Base-by-base conservation (phyloP, 257 asterid genomes). In the Solanum appendiculatum region DNA sequence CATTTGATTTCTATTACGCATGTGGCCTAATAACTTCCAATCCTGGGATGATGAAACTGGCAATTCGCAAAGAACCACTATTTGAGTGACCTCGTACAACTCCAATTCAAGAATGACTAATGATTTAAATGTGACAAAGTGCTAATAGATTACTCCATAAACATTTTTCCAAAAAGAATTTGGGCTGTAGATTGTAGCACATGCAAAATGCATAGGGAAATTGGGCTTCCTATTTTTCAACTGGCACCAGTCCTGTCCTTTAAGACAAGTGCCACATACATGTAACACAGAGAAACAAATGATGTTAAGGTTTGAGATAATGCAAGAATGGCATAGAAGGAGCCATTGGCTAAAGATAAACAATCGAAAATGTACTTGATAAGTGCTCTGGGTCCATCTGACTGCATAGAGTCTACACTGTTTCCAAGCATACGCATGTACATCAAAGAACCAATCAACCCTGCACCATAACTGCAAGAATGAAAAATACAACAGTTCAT, bases 381-480 rank as follows among this genome's bases (percentile, higher is more conserved):
- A 58, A 97, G 91, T 66, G 97, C 97, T 91, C 83, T 93, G 80
- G 98, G 96, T 92, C 98, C 99, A 86, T 92, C 98, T 39, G 97
- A 97, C 95, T n/a, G 84, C 82, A 97, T 91, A 82, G 98, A 90
- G 89, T 97, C 99, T 82, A 97, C 89, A 82, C 91, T 94, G 88
- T 91, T 97, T 36, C 99, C 98, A 42, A 97, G 99, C 99, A 97
- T 95, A 87, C 98, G 92, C 92, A 97, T 92, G 93, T 97, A 97
- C 31, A 90, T 97, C 91, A 97, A 89, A 39, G 98, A 90, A 89
- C 99, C 99, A 85, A 95, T 91, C 85, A 93, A 88, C 39, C 98
- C 99, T 89, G 90, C 97, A 42, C 93, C 94, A 84, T 94, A 97
- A 90, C 99, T 97, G 44, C 85, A 81, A 48, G 0, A 48, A 48